A percentile compares a stretch with the other conserved stretches of the same genome.
Conservation (phyloP, 805 yeast species). For the Candida insectalens region DNA sequence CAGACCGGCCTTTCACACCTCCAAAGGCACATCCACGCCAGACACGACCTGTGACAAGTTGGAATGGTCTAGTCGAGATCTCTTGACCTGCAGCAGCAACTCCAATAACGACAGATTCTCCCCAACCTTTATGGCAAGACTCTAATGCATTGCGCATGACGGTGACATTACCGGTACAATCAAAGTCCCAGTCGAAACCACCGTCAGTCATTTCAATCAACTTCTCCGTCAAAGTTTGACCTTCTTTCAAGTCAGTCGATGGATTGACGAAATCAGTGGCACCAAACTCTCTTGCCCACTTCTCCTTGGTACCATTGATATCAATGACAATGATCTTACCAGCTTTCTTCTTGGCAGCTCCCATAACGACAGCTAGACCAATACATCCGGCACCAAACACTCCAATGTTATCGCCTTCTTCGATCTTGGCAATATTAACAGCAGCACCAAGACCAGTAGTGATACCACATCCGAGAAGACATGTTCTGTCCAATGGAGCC, state of each 20-base stretch:
- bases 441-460: conserved; percentile 99
- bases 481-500: conserved; percentile 79
- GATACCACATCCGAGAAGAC: conserved; percentile 96
- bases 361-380: conserved; percentile 93
- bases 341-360: conserved; percentile 80
- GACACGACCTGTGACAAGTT: conserved; percentile 95
- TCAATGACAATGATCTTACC: conserved; percentile 78
- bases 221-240: conserved; percentile 69
- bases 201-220: conserved; percentile 90
- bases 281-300: conserved; percentile 83
- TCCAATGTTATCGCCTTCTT: conserved; percentile 88
- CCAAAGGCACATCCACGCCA: conserved; percentile 99
- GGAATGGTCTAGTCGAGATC: conserved; percentile 96
- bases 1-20: conserved; percentile 96
- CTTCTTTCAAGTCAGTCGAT: conserved; percentile 52
- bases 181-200: conserved; percentile 92
- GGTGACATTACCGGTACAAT: conserved; percentile 92
- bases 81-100: conserved; percentile 99
- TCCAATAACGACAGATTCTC: conserved; percentile 89
- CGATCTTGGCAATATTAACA: conserved; percentile 82
- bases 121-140: conserved; percentile 99
- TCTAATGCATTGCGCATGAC: conserved; percentile 97
- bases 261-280: conserved; percentile 95
- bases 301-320: conserved; percentile 73
- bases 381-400: conserved; percentile 98